These are phyloP conservation scores for Monosporascus sp. DNA, from an alignment of 2,329 filamentous ascomycete species.

Conservation along the genomic window DNA sequence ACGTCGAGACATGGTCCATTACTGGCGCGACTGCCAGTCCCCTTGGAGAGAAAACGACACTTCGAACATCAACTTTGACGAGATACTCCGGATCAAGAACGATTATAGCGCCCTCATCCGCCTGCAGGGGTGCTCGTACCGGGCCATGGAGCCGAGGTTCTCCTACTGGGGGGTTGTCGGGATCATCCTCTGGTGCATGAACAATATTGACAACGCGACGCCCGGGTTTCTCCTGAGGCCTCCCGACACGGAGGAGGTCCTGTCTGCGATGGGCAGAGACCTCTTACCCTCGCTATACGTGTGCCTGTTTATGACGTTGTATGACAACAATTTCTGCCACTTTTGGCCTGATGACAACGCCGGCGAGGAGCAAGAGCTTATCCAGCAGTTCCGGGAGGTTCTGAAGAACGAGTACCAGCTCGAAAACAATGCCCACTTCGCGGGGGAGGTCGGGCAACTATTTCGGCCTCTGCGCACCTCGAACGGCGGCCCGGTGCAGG, in stretches of 20 bases:
- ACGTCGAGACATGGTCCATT: neutral
- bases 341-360: neutral
- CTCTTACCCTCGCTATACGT: neutral
- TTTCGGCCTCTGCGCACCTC: no score
- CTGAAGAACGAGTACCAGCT: neutral
- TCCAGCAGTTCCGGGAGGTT: neutral
- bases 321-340: neutral
- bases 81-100: neutral
- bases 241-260: neutral
- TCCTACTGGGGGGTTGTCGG: neutral
- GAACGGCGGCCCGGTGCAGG: no score
- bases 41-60: neutral
- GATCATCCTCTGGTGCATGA: neutral
- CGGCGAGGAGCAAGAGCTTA: neutral
- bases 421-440: neutral
- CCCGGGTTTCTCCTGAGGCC: neutral
- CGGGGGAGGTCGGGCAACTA: neutral
- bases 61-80: neutral
- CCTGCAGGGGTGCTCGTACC: neutral
- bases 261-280: neutral
- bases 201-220: neutral
- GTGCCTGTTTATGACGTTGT: neutral
- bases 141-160: neutral
- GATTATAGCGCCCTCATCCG: neutral
- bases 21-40: neutral